Evolutionary conservation across 805 yeast species (phyloP), one percentile per base, ranked within the genome.

Genomic region (Maudiozyma barnettii): DNA sequence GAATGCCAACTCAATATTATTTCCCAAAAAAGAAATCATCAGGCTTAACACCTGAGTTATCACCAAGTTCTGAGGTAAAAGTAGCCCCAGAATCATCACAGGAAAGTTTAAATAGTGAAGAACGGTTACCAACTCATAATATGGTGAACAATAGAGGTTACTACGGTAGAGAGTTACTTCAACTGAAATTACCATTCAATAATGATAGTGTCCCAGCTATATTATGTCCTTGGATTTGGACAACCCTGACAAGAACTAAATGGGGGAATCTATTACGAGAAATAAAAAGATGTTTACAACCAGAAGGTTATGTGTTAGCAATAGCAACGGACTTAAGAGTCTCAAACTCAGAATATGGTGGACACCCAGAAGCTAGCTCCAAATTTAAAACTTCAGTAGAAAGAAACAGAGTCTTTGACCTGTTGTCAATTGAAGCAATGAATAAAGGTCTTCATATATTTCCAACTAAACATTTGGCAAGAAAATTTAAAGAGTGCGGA

Each of bases 291-390:
- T 53, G 57, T 43, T 41, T 59, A 8, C 48, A 50, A 7, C 66
- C 65, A 16, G 65, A 62, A n/a, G 68, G 68, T 8, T 60, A 55
- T 45, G 47, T 57, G 2, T 46, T 58, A 16, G 59, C 58, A 4
- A 44, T 53, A 1, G 52, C 52, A 13, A 38, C 50, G 29, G 66
- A 64, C 48, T 40, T 61, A 12, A 51, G 52, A 18, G 33, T 55
- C 12, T 51, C 60, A 4, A 60, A 52, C 41, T 35, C 47, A 14
- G 45, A 46, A 33, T 14, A 18, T 9, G 9, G 26, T 23, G 19
- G 30, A 12, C 14, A 7, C 3, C 29, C 16, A 39, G 19, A 21
- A 19, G 38, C 45, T 29, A 8, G 37, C 9, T 31, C 45, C 18
- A 18, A 42, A 14, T 51, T 51, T 31, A 16, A 29, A 19, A 56